A percentile compares a stretch with the other conserved stretches of the same genome.
Conservation (phyloP, 371 early-diverging fungal genomes). For the Encephalitozoon romaleae region DNA sequence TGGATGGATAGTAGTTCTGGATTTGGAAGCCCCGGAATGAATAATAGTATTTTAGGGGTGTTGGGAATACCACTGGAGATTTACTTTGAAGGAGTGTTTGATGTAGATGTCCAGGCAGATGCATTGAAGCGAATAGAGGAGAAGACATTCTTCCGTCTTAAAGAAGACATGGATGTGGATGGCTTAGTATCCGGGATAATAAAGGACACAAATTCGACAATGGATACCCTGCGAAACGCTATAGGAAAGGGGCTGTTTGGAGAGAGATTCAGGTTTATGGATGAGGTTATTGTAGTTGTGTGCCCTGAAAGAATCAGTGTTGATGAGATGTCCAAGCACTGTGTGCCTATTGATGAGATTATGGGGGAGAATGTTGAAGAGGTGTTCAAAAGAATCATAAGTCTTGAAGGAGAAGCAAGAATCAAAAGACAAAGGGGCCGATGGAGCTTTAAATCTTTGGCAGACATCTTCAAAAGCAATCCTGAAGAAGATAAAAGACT, state of each 20-base stretch:
- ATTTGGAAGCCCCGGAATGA: background rate
- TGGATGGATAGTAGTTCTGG: background rate
- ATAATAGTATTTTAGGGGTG: background rate
- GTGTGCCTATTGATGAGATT: background rate
- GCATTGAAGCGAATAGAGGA: background rate
- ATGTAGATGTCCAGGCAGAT: background rate
- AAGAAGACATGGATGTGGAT: background rate
- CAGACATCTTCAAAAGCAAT: background rate
- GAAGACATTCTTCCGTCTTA: background rate
- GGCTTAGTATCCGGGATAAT: background rate
- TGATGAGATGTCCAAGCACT: background rate
- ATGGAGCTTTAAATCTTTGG: background rate
- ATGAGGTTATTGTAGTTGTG: background rate
- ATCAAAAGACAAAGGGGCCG: background rate
- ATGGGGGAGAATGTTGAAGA: background rate
- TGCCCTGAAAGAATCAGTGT: background rate
- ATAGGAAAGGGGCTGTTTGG: background rate
- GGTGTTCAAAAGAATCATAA: background rate
- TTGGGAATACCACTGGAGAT: background rate
- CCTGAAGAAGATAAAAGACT: conserved; percentile 1
- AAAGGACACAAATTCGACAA: background rate
- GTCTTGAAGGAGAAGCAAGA: background rate
- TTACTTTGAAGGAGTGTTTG: background rate
- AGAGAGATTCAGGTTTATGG: background rate
- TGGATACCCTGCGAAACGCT: background rate